phyloP scores from a whole-genome alignment of 1,284 basidiomycete genomes.

The Mycena sp. region DNA sequence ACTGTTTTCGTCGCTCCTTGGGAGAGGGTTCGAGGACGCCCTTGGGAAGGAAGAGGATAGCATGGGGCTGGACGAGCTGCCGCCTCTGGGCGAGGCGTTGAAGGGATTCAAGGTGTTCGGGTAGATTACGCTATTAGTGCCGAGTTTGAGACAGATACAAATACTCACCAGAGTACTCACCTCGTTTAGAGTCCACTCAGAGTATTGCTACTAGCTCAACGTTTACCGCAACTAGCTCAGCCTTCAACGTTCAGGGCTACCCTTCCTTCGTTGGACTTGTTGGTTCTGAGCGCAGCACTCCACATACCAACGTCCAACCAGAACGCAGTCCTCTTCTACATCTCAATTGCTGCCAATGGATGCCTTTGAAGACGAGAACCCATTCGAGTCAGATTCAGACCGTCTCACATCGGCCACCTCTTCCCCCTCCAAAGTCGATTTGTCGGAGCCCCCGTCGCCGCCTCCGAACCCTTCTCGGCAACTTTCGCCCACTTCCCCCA shows the following conservation, averaged over 20 bases:
- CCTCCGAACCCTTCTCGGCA: constrained; percentile 51
- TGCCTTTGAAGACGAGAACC: constrained; percentile 81
- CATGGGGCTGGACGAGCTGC: constrained; percentile 39
- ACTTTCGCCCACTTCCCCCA: constrained; percentile 53
- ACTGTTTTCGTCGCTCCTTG: constrained; percentile 86
- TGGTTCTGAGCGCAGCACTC: not conserved
- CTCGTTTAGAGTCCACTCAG: no score
- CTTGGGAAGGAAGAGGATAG: constrained; percentile 35
- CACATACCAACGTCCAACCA: not conserved
- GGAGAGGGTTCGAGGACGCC: constrained; percentile 65
- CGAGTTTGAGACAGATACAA: not conserved
- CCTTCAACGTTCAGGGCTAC: constrained; percentile 14
- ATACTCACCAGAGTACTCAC: not conserved
- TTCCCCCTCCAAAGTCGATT: constrained; percentile 66
- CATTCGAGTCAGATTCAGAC: constrained; percentile 75
- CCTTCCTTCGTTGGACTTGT: not conserved
- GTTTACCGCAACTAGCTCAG: no score
- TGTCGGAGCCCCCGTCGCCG: constrained; percentile 74
- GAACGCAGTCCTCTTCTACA: not conserved
- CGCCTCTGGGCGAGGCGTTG: constrained; percentile 43
- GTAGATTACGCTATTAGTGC: constrained; percentile 38
- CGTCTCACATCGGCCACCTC: constrained; percentile 54
- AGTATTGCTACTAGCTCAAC: no score
- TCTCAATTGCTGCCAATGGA: constrained; percentile 56
- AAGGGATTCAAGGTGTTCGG: constrained; percentile 68